Conservation (phyloP, 2,329 filamentous ascomycete genomes). For the Hymenoscyphus fructigenus region DNA sequence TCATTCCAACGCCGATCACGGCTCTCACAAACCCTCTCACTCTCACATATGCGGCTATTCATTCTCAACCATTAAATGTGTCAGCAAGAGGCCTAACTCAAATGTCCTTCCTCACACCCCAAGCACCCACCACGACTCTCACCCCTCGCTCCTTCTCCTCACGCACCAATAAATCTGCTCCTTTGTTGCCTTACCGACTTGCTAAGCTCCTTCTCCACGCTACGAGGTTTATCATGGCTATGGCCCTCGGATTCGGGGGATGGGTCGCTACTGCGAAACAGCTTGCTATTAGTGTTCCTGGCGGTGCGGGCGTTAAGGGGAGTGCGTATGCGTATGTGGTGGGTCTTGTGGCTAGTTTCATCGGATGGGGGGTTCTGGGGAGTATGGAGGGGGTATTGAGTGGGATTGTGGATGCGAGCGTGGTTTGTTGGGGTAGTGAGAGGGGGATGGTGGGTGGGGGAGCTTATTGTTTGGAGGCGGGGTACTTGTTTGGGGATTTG, state of each 20-base stretch:
- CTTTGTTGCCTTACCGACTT: slow-evolving; percentile 82
- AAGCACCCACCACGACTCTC: slow-evolving; percentile 71
- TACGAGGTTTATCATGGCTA: slow-evolving; percentile 86
- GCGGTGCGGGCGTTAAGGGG: slow-evolving; percentile 58
- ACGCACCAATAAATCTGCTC: slow-evolving; percentile 44
- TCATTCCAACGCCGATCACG: slow-evolving; percentile 82
- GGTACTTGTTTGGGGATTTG: slow-evolving; percentile 78
- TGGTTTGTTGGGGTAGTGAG: slow-evolving; percentile 95
- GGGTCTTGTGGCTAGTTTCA: slow-evolving; percentile 86
- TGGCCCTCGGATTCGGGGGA: slow-evolving; percentile 87
- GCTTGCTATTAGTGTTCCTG: slow-evolving; percentile 60
- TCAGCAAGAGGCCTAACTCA: slow-evolving; percentile 79
- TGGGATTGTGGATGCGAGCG: slow-evolving; percentile 81
- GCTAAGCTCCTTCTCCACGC: slow-evolving; percentile 90
- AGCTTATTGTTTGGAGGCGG: slow-evolving; percentile 89
- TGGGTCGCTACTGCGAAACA: slow-evolving; percentile 92
- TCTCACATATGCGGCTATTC: slow-evolving; percentile 89
- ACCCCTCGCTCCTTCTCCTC: slow-evolving; percentile 54
- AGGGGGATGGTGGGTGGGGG: slow-evolving; percentile 66
- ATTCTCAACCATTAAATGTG: slow-evolving; percentile 76
- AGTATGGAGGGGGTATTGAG: slow-evolving; percentile 87
- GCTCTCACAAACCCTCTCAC: slow-evolving; percentile 88
- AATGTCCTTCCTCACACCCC: slow-evolving; percentile 75
- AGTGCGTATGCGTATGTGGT: slow-evolving; percentile 95
- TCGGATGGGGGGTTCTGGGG: slow-evolving; percentile 90